Conservation (phyloP, 768 basidiomycete genomes). For the Tulasnella sp. region DNA sequence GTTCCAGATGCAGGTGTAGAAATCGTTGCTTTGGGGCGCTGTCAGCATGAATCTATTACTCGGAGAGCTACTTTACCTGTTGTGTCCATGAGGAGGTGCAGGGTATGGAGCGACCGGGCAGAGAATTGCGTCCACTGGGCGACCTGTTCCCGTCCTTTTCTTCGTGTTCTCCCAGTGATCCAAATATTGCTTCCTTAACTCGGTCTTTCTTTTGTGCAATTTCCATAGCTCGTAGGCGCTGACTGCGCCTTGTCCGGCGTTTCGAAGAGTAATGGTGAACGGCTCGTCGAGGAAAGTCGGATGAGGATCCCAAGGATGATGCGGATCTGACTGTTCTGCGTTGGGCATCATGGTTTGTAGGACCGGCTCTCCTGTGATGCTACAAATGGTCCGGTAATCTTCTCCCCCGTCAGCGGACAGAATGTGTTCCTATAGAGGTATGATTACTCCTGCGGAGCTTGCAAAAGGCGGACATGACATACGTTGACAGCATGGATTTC, state of each 20-base stretch:
- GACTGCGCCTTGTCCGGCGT: constrained; percentile 15
- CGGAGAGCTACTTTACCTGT: constrained; percentile 27
- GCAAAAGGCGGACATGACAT: constrained; percentile 17
- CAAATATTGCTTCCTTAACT: constrained; percentile 45
- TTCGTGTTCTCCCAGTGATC: constrained; percentile 50
- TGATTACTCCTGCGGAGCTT: not conserved
- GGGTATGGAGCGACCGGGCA: constrained; percentile 47
- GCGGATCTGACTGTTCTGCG: not conserved
- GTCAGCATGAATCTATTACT: not conserved
- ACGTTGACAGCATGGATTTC: constrained; percentile 36
- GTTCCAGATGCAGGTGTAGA: constrained; percentile 58
- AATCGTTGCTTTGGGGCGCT: constrained; percentile 27
- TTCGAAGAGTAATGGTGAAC: constrained; percentile 5
- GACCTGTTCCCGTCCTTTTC: constrained; percentile 45
- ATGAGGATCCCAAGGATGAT: constrained; percentile 9
- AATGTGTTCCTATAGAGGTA: constrained; percentile 22
- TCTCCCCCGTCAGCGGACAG: constrained; percentile 37
- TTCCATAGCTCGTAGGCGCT: constrained; percentile 61
- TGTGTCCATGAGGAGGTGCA: constrained; percentile 52
- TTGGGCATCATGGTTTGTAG: constrained; percentile 37
- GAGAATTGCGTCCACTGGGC: constrained; percentile 69
- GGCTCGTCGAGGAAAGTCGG: constrained; percentile 7
- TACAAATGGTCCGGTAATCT: constrained; percentile 28
- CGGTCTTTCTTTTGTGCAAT: constrained; percentile 39
- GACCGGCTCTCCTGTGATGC: constrained; percentile 39